Conservation (phyloP, 1,284 basidiomycete genomes). For the Moniliella sp. region DNA sequence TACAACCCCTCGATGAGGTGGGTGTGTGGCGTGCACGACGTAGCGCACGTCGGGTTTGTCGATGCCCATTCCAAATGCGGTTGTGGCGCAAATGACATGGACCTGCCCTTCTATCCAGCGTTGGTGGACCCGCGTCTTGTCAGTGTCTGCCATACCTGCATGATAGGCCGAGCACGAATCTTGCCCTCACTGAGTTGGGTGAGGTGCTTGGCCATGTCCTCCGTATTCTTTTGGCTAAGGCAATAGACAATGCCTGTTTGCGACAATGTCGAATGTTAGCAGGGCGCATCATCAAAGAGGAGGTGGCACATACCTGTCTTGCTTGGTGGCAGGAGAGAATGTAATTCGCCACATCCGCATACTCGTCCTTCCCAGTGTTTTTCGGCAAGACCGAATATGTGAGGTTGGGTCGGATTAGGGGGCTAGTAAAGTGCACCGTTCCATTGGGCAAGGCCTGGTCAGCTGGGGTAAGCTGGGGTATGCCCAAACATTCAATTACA, state of each 20-base stretch:
- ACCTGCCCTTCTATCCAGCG: constrained; percentile 56
- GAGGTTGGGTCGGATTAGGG: constrained; percentile 51
- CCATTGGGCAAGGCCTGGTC: constrained; percentile 45
- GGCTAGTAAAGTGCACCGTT: constrained; percentile 66
- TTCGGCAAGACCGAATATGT: constrained; percentile 39
- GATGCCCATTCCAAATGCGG: constrained; percentile 54
- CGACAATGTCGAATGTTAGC: too few species aligned
- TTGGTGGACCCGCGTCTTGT: constrained; percentile 54
- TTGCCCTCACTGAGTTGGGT: constrained; percentile 42
- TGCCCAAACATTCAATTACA: constrained; percentile 50
- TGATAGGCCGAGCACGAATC: constrained; percentile 64
- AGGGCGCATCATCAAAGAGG: too few species aligned
- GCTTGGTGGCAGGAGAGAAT: too few species aligned
- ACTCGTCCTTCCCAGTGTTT: too few species aligned
- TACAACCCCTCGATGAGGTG: constrained; percentile 50
- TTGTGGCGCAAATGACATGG: constrained; percentile 75
- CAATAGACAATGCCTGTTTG: constrained; percentile 67
- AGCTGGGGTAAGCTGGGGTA: constrained; percentile 44
- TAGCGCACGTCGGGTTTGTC: constrained; percentile 57
- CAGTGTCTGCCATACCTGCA: constrained; percentile 18
- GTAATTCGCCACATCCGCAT: too few species aligned
- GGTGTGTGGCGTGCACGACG: constrained; percentile 51
- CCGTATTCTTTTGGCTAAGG: constrained; percentile 38
- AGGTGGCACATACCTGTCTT: too few species aligned
- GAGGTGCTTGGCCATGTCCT: constrained; percentile 34